phyloP scores from a whole-genome alignment of 2,329 filamentous ascomycete genomes.

The Fusarium circinatum region DNA sequence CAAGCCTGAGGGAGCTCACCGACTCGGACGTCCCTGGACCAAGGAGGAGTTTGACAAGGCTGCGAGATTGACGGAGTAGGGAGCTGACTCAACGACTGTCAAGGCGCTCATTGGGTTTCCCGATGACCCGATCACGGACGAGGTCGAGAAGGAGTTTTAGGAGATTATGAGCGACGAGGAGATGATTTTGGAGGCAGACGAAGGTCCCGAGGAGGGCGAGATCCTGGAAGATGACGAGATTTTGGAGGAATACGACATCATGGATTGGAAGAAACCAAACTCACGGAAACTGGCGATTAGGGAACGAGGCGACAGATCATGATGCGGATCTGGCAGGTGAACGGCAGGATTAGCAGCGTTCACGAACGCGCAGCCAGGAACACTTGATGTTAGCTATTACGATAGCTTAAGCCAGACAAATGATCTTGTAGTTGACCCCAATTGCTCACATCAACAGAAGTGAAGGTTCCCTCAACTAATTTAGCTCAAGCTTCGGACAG shows the following conservation, averaged over 20 bases:
- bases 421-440: too few species aligned
- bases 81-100: neutral
- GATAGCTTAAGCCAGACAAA: neutral
- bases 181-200: neutral
- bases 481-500: neutral
- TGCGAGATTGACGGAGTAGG: neutral
- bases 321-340: neutral
- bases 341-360: neutral
- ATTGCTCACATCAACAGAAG: too few species aligned
- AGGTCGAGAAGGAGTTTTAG: neutral
- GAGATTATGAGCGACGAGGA: neutral
- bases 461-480: neutral
- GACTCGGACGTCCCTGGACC: neutral
- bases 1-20: neutral
- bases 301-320: too few species aligned
- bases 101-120: neutral
- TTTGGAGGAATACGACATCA: neutral
- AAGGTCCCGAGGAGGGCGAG: neutral
- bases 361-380: too few species aligned
- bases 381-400: neutral
- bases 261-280: neutral
- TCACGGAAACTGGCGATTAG: neutral
- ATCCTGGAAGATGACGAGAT: neutral
- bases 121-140: neutral
- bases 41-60: neutral